Base-by-base conservation (phyloP, 257 asterid species). In the Dorcoceras hygrometricum region DNA sequence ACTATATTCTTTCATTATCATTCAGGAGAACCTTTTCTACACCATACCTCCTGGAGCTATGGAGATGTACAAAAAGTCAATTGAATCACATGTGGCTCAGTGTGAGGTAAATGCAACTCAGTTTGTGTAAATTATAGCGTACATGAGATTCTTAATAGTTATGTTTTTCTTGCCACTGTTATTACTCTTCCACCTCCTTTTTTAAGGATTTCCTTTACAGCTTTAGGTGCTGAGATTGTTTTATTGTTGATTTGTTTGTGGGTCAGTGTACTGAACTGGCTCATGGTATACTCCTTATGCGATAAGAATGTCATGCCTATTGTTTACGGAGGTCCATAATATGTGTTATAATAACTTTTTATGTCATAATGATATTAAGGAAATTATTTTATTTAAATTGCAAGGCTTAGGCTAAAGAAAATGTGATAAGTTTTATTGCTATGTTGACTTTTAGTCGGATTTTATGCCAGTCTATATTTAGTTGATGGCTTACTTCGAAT, bases 11-110 rank as follows among this genome's bases (percentile, higher is more conserved):
- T 0, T 66, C 63, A 59, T 69, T 73, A 51, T 63, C 71, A 53
- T 71, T 71, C 84, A 94, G 99, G 98, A 87, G 73, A 80, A 76
- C 71, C 83, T 90, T 60, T 90, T 88, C 83, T 90, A 94, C 71
- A 48, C 83, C 57, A 81, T 84, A 55, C 87, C 80, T 2, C 74
- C 82, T 67, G 95, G 92, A 71, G 90, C 96, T 19, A 72, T 83
- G 78, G 85, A 80, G 77, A 71, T 81, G 18, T 94, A 89, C 83
- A 82, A 76, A 70, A 84, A 73, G 57, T 82, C 91, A 69, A 64
- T 90, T 67, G 89, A 80, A 77, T 88, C 84, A 10, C 86, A 71
- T 65, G 86, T 75, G 67, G 68, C 76, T 16, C 88, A 79, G 73
- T 71, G 39, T 62, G 87, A 88, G 99, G 99, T 94, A 94, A 69